Conservation (phyloP, 1,139 yeast genomes). For the Suhomyces coccinellae region DNA sequence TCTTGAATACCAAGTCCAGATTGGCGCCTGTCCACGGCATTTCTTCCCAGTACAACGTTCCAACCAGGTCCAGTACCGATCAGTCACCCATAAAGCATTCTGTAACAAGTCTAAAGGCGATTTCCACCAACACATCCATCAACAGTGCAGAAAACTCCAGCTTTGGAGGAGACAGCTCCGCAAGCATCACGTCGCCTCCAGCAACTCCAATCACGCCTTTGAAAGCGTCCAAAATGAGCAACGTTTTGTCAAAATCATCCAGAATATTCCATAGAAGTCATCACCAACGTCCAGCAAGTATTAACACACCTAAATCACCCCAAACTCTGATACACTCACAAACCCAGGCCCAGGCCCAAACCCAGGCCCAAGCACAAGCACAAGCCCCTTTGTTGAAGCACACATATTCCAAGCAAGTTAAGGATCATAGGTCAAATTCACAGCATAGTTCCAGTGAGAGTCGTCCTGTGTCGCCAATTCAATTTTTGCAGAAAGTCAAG, state of each 20-base stretch:
- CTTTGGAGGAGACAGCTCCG: conserved; percentile 2
- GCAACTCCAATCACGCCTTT: conserved; percentile 11
- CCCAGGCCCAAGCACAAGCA: conserved; percentile 12
- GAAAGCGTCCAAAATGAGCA: conserved; percentile 26
- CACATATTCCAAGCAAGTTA: conserved; percentile 37
- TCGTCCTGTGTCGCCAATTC: conserved; percentile 28
- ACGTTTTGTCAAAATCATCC: conserved; percentile 34
- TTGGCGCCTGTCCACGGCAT: not conserved
- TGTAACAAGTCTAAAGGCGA: conserved; percentile 3
- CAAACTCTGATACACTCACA: conserved; percentile 11
- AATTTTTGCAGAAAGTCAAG: conserved; percentile 9
- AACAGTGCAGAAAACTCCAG: conserved; percentile 8
- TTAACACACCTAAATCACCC: conserved; percentile 14
- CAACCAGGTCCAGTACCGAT: not conserved
- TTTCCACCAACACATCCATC: conserved; percentile 8
- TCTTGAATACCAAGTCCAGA: conserved; percentile 1
- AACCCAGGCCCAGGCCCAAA: conserved; percentile 1
- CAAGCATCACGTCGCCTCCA: not conserved
- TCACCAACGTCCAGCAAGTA: conserved; percentile 15
- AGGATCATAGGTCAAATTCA: conserved; percentile 35
- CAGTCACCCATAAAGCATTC: not conserved
- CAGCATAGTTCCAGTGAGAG: conserved; percentile 17
- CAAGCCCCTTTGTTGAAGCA: conserved; percentile 22
- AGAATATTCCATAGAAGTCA: conserved; percentile 33
- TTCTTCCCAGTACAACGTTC: not conserved